Percentiles rank a stretch among this genome's conserved stretches.
These are phyloP conservation scores for Nepenthes gracilis DNA, from an alignment of 148 eudicot species.

Conservation along the genomic window DNA sequence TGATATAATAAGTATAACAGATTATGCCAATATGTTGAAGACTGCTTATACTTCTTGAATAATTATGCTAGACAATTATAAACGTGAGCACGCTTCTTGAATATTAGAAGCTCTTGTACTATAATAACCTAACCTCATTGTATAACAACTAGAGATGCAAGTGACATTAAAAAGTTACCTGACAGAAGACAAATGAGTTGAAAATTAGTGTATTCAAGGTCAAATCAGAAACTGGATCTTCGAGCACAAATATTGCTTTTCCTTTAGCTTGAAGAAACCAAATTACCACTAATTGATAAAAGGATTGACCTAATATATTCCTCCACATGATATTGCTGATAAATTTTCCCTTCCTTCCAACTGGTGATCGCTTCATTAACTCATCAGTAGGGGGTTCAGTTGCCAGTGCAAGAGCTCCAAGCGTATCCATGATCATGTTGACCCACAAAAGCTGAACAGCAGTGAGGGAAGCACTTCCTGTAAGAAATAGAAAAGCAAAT, in stretches of 20 bases:
- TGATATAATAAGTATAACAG: too few relatives aligned
- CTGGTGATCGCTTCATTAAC: slow-evolving; percentile 78
- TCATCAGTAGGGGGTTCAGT: slow-evolving; percentile 95
- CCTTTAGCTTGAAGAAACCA: slow-evolving; percentile 78
- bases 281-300: slow-evolving; percentile 73
- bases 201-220: slow-evolving; percentile 82
- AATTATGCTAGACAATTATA: too few relatives aligned
- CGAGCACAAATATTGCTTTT: slow-evolving; percentile 35
- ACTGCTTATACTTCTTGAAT: too few relatives aligned
- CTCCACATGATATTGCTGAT: slow-evolving; percentile 96
- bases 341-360: slow-evolving; percentile 81
- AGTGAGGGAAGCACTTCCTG: slow-evolving; percentile 88
- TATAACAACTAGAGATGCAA: not conserved
- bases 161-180: slow-evolving; percentile 34
- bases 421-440: slow-evolving; percentile 99
- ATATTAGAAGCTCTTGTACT: not conserved
- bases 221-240: slow-evolving; percentile 40
- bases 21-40: too few relatives aligned
- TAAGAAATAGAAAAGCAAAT: slow-evolving; percentile 1
- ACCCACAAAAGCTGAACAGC: slow-evolving; percentile 99
- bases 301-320: slow-evolving; percentile 86
- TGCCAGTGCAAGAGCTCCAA: slow-evolving; percentile 94
- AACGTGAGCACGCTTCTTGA: too few relatives aligned
- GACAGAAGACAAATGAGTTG: slow-evolving; percentile 92
- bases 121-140: not conserved